Base-by-base conservation (phyloP, 2,329 filamentous ascomycete genomes). In the Bipolaris bicolor region DNA sequence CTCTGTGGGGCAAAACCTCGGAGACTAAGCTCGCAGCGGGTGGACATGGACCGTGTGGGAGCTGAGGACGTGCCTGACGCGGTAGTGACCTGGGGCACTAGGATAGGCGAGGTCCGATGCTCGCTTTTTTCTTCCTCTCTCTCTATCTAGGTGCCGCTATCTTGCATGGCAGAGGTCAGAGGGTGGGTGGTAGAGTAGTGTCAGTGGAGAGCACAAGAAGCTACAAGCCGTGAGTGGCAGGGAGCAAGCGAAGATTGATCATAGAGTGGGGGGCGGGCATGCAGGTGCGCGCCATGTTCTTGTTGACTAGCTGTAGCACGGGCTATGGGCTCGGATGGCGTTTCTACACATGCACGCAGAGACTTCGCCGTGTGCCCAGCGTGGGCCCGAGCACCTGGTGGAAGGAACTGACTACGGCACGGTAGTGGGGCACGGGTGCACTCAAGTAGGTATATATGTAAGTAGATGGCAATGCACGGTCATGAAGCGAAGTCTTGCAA, bases 61-160 rank as follows among this genome's bases (percentile, higher is more conserved):
- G 49, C 29, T 41, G 49, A 56, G 54, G 34, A 52, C 49, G 31
- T 47, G 49, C 37, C 29, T 33, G 6, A 11, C n/a, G 49, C 18
- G 44, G 57, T 33, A 41, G 49, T 40, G 31, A n/a, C 53, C 57
- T 55, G 43, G 55, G 63, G 33, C 58, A 37, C 61, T 63, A 69
- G 69, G 33, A 60, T 62, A 70, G 69, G 65, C 68, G 66, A 67
- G 52, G 55, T 43, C 67, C 67, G 56, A 52, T 34, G 31, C 60
- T 66, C 60, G 63, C 60, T 66, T 71, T 67, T 31, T 11, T 13
- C 10, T 72, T 58, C n/a, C 10, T 34, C 18, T 10, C n/a, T 13
- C 10, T 4, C 29, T 13, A 31, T 31, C 10, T 10, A n/a, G 49
- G 49, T 47, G 33, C 43, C 47, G 26, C 43, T 31, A 18, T 43